Percentiles rank a stretch among this genome's conserved stretches.
Evolutionary conservation across 768 basidiomycete genomes (phyloP).

Genomic region (Neoboletus magnificus): DNA sequence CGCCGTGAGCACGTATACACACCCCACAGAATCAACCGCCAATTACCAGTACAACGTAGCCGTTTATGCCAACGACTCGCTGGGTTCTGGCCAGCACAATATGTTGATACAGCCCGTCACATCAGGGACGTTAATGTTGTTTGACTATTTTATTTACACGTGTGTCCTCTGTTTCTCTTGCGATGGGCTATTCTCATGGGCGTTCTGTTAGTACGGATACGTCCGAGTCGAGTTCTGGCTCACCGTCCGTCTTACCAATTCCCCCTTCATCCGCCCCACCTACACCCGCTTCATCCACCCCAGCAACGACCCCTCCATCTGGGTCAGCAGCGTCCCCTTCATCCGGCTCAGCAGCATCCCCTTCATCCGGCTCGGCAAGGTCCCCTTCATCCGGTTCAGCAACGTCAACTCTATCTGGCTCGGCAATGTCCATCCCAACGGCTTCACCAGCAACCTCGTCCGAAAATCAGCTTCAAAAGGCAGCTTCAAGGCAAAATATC

Average conservation of each 20-base stretch:
- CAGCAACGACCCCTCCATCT: too few species aligned
- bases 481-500: not conserved
- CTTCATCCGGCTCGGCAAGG: too few species aligned
- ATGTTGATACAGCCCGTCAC: conserved; percentile 8
- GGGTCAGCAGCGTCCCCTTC: too few species aligned
- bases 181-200: not conserved
- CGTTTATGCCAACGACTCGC: conserved; percentile 2
- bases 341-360: too few species aligned
- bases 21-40: not conserved
- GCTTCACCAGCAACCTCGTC: not conserved
- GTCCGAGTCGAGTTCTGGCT: not conserved
- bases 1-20: not conserved
- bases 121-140: not conserved
- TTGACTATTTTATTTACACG: conserved; percentile 19
- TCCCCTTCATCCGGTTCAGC: too few species aligned
- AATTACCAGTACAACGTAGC: conserved; percentile 13
- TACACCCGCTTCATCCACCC: too few species aligned
- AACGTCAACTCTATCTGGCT: too few species aligned
- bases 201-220: conserved; percentile 1
- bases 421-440: not conserved
- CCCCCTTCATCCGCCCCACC: too few species aligned
- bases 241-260: too few species aligned
- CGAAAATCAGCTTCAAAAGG: not conserved
- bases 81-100: not conserved
- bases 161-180: not conserved